Base-by-base conservation (phyloP, 129 eudicot species). In the Smallanthus sonchifolius region DNA sequence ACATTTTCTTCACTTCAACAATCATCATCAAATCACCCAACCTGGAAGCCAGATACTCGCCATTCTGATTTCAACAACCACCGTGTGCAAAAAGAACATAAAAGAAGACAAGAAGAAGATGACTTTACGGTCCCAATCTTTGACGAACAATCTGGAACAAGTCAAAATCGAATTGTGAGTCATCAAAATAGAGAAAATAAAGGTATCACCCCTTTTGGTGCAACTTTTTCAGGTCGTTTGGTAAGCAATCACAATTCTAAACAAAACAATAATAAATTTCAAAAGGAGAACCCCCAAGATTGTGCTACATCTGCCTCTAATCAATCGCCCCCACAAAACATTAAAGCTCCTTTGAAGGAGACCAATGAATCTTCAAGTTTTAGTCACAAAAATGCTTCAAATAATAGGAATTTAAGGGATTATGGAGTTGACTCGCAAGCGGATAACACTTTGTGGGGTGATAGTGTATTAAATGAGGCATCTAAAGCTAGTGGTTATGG, bases 41-140 rank as follows among this genome's bases (percentile, higher is more conserved):
- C 75, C 62, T 87, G 86, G 59, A 82, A 80, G 43, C 78, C 54
- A 42, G 78, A 63, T 8, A 71, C 67, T 67, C 83, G 75, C 38
- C 65, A 74, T 71, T 64, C 87, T 54, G 87, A 86, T 55, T 37
- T 62, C 14, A 81, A 70, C 69, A 73, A 81, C 32, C 79, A 83
- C 61, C 40, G 75, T 15, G 48, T 49, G 56, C 92, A 67, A 37
- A 66, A 67, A 40, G 90, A 82, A 79, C 87, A 61, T 71, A 77
- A 72, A 72, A 88, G 60, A 74, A 83, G 72, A 73, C 84, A 54
- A 47, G 97, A 88, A 7, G 93, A 89, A 43, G 97, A 94, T 48
- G 97, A 94, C 49, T 91, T 83, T 44, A 72, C 71, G 49, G 97
- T 88, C 67, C 99, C 99, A 10, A 81, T 91, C 14, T 90, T 94